Evolutionary conservation across 306 rosid genomes (phyloP), one percentile per base, ranked within the genome.

Genomic region (Hippophae gyantsensis): DNA sequence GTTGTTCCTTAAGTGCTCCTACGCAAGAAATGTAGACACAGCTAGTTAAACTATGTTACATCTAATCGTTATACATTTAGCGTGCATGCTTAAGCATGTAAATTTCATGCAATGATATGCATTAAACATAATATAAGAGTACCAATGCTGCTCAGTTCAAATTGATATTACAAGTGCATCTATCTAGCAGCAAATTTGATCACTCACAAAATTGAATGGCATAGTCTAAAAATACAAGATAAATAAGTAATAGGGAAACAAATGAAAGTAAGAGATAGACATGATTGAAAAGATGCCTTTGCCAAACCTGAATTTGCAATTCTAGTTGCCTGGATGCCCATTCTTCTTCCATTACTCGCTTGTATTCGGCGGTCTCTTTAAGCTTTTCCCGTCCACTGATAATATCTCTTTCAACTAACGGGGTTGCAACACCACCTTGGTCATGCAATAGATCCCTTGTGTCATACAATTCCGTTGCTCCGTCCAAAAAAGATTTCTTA

Each of bases 331-430:
- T 80, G 61, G 96, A 66, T 45, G 84, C 87, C 96, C 86, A 80
- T 76, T 92, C 99, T 72, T 78, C 95, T 67, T 88, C 96, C 38
- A 69, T 68, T 47, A 88, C 95, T 72, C 55, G 82, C 69, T 76
- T 92, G 78, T 85, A 92, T 71, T 85, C 96, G 71, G 82, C 90
- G 43, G 95, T 87, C 56, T 80, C 95, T 83, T 92, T 92, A 41
- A 76, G 81, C 81, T 71, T 85, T 77, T 92, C 96, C 67, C 87
- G 84, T 46, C 75, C 82, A 64, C 68, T 81, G 63, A 92, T 76
- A 65, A 87, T 64, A 77, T 71, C 66, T 50, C 43, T 66, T 64
- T 61, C 76, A 58, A 56, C 51, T 9, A 67, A 54, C 12, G 77
- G 38, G 56, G 54, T 23, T 41, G 9, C 62, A 68, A 43, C 51